Conservation (phyloP, 345 rosid species). For the Brassica nigra region DNA sequence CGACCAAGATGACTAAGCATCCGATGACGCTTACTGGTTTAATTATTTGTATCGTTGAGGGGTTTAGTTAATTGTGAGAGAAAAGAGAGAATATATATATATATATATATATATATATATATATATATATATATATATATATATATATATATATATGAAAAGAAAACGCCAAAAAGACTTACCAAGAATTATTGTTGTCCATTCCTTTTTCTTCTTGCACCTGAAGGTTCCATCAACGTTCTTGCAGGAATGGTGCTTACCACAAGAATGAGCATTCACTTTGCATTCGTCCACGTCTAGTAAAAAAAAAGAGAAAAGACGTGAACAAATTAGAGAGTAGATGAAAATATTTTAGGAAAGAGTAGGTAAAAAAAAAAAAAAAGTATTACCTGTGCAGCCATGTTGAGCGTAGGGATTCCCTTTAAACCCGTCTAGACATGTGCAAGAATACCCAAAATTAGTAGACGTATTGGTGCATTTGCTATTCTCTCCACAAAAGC, state of each 20-base stretch:
- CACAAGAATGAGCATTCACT: background rate
- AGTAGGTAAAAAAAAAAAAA: background rate
- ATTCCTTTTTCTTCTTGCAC: background rate
- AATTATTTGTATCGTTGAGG: background rate
- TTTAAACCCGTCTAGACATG: background rate
- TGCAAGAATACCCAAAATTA: background rate
- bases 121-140: too few species aligned
- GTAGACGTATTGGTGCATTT: background rate
- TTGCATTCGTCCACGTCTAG: background rate
- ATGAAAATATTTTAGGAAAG: background rate
- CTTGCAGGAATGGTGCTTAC: background rate
- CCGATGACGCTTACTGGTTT: background rate
- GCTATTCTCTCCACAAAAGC: background rate
- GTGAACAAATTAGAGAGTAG: background rate
- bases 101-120: too few species aligned
- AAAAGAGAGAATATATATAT: too few species aligned
- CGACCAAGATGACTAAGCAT: background rate
- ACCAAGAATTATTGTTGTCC: background rate
- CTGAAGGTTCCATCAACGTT: background rate
- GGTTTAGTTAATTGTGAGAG: background rate
- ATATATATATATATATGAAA: too few species aligned
- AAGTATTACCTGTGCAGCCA: background rate
- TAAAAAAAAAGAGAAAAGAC: too few species aligned
- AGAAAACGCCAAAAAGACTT: background rate
- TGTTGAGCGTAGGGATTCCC: background rate